These are phyloP conservation scores for Myxozyma mucilagina DNA, from an alignment of 805 yeast species.

Conservation along the genomic window DNA sequence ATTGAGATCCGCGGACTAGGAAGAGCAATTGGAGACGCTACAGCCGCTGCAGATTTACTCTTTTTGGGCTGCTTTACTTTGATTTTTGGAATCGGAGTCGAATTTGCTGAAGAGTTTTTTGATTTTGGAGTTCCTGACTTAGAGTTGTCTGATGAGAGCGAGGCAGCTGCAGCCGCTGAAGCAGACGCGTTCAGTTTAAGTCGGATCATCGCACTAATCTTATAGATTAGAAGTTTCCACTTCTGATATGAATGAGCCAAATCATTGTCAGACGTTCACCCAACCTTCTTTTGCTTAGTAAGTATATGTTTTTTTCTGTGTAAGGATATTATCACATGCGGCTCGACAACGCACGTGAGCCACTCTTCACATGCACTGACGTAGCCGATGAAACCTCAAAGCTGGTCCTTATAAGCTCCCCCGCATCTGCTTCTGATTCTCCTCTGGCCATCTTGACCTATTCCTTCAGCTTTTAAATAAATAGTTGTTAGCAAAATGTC, in stretches of 20 bases:
- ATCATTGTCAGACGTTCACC: no score
- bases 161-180: constrained; percentile 14
- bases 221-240: neutral
- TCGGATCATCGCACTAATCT: constrained; percentile 11
- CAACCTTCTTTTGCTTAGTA: no score
- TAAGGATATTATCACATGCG: neutral
- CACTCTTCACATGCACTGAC: constrained; percentile 4
- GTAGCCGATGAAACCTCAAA: neutral
- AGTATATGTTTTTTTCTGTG: no score
- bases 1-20: constrained; percentile 28
- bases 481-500: constrained; percentile 4
- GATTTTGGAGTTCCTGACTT: neutral
- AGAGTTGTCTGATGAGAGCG: neutral
- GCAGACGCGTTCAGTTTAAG: constrained; percentile 17
- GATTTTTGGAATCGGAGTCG: constrained; percentile 20
- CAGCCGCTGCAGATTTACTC: neutral
- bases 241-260: no score
- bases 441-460: neutral
- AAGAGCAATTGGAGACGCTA: neutral
- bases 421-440: neutral
- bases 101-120: neutral
- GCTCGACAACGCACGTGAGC: constrained; percentile 2
- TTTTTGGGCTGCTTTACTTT: constrained; percentile 26
- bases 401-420: neutral
- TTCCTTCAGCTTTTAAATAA: neutral